These are phyloP conservation scores for Exophiala spinifera DNA, from an alignment of 2,329 filamentous ascomycete species.

Conservation along the genomic window DNA sequence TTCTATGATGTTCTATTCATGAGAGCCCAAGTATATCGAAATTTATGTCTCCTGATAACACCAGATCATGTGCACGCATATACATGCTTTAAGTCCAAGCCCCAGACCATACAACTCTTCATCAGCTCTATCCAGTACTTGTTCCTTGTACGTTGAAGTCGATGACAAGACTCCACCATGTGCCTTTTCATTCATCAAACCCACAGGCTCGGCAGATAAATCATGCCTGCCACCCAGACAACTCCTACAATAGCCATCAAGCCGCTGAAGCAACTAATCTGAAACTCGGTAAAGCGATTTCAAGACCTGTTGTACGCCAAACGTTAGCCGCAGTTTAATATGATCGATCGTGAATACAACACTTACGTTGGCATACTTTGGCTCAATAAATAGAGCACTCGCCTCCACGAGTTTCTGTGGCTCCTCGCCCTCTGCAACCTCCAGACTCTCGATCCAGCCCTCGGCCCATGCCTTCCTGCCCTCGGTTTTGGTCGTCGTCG, in stretches of 20 bases:
- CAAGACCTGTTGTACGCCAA: conserved; percentile 23
- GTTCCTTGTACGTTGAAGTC: not conserved
- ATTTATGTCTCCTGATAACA: no score
- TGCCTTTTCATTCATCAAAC: no score
- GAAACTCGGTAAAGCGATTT: conserved; percentile 25
- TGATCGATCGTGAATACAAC: no score
- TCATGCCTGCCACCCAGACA: not conserved
- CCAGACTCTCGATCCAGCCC: conserved; percentile 78
- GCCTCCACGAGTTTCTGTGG: conserved; percentile 74
- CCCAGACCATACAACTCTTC: no score
- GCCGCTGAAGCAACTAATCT: not conserved
- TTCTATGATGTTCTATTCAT: no score
- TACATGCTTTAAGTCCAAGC: no score
- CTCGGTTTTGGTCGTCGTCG: conserved; percentile 78
- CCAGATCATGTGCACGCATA: no score
- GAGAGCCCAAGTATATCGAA: no score
- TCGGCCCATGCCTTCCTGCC: conserved; percentile 93
- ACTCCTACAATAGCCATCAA: not conserved
- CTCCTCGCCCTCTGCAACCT: conserved; percentile 57
- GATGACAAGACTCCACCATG: no score
- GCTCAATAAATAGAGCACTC: conserved; percentile 82
- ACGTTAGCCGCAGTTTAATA: conserved; percentile 1
- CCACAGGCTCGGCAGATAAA: no score
- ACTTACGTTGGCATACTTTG: conserved; percentile 70
- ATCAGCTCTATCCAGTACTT: no score